phyloP scores from a whole-genome alignment of 257 asterid genomes.

The Solanum ossicruentum region DNA sequence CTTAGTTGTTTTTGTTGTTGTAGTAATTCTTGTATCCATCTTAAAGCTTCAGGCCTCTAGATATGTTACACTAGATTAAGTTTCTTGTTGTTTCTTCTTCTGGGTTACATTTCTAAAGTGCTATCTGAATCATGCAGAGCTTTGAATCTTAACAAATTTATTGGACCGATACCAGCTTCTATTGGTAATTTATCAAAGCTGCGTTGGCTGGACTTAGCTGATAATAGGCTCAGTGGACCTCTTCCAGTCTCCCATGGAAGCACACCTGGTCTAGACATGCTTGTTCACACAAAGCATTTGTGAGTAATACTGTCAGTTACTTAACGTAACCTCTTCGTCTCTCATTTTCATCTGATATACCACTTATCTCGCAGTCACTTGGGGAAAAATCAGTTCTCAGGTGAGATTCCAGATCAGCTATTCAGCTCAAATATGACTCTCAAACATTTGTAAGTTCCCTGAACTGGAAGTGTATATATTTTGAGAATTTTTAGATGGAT shows the following conservation, averaged over 20 bases:
- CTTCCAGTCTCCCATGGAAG: conserved; percentile 65
- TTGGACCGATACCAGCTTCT: conserved; percentile 68
- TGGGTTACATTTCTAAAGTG: not conserved
- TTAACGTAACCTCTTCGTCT: not conserved
- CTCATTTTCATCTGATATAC: not conserved
- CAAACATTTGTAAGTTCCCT: conserved; percentile 63
- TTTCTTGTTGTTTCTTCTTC: not conserved
- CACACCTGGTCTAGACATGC: conserved; percentile 85
- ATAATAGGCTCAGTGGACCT: conserved; percentile 56
- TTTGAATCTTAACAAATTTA: conserved; percentile 54
- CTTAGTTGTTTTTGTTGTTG: not conserved
- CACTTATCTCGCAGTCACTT: conserved; percentile 51
- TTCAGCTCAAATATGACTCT: conserved; percentile 51
- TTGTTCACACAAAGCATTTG: conserved; percentile 60
- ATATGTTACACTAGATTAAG: not conserved
- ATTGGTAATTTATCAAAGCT: conserved; percentile 49
- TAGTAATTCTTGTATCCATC: not conserved
- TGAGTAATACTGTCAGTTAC: conserved; percentile 10
- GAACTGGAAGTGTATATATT: not conserved
- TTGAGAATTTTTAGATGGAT: not conserved
- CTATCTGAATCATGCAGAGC: conserved; percentile 34
- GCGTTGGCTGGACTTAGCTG: conserved; percentile 79
- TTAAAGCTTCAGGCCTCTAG: not conserved
- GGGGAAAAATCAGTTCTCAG: conserved; percentile 62
- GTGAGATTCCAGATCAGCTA: conserved; percentile 60